phyloP scores from a whole-genome alignment of 176 grass and related monocot species.

The Musa beccarii region DNA sequence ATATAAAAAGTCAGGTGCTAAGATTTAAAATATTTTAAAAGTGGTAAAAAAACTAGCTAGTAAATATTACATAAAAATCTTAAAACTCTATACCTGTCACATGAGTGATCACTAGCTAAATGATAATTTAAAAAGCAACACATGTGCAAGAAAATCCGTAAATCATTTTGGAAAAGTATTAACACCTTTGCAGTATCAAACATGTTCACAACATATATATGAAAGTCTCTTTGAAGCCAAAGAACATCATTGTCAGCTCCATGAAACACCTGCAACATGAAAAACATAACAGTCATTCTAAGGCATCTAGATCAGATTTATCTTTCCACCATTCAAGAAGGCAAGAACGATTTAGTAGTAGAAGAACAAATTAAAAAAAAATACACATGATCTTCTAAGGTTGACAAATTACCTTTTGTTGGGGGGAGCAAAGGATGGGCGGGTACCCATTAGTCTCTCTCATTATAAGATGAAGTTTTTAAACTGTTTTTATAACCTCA shows the following conservation, averaged over 20 bases:
- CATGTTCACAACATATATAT: slow-evolving; percentile 98
- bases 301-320: not conserved
- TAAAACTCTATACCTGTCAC: no score
- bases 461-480: not conserved
- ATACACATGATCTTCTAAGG: not conserved
- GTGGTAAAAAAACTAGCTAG: no score
- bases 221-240: slow-evolving; percentile 97
- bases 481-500: not conserved
- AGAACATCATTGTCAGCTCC: slow-evolving; percentile 93
- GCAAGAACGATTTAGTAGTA: not conserved
- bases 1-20: no score
- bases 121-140: not conserved
- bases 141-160: not conserved
- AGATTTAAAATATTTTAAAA: no score
- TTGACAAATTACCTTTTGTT: not conserved
- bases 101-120: not conserved
- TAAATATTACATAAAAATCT: no score
- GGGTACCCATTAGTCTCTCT: not conserved
- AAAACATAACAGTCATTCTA: not conserved
- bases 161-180: not conserved
- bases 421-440: not conserved
- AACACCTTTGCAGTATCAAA: slow-evolving; percentile 97
- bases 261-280: slow-evolving; percentile 58
- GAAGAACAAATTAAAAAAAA: not conserved
- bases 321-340: not conserved